Base-by-base conservation (phyloP, 2,329 filamentous ascomycete genomes). In the Paecilomyces formosus region DNA sequence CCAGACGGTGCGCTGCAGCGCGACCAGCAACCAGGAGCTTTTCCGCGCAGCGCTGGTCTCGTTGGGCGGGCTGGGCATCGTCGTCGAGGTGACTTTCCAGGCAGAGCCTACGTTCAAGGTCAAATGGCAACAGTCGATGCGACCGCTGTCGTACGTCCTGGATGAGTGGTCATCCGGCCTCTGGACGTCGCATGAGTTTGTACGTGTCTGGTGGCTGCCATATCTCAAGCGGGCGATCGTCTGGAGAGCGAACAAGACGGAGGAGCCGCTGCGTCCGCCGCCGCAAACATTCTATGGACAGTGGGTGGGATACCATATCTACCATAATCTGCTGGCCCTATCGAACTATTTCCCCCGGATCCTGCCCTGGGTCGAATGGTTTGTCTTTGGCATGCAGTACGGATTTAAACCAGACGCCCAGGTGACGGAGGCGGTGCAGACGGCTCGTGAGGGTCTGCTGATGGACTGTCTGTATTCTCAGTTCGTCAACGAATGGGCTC, bases 391-490 rank as follows among this genome's bases (percentile, higher is more conserved):
- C 66, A 91, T 97, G 89, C 92, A 97, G 74, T 97, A 97, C 72
- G 93, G 93, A 55, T 97, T 97, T 81, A 80, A 80, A 35, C 66
- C 73, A 33, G 84, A 90, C 61, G 86, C 85, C 55, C 82, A 81
- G 2, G 81, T 82, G 56, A 88, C 85, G 49, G 81, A 82, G n/a
- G 93, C 88, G 5, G 84, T 97, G 18, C 89, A 97, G 74, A 86
- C 88, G 22, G 89, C 88, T 62, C 85, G 88, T 60, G 80, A 88
- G 63, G 93, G 92, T 12, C 83, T 97, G 53, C 81, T 97, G 56
- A 93, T 99, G 89, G 94, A 99, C 78, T 99, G 94, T 69, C 83
- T 97, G 5, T 99, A 97, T 79, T 93, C 89, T n/a, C 94, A 99
- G 71, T 96, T 91, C 67, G 94, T 99, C 64, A 97, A 99, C 73